Evolutionary conservation across 306 rosid species (phyloP), one percentile per base, ranked within the genome.

Genomic region (Pyrus bretschneideri): DNA sequence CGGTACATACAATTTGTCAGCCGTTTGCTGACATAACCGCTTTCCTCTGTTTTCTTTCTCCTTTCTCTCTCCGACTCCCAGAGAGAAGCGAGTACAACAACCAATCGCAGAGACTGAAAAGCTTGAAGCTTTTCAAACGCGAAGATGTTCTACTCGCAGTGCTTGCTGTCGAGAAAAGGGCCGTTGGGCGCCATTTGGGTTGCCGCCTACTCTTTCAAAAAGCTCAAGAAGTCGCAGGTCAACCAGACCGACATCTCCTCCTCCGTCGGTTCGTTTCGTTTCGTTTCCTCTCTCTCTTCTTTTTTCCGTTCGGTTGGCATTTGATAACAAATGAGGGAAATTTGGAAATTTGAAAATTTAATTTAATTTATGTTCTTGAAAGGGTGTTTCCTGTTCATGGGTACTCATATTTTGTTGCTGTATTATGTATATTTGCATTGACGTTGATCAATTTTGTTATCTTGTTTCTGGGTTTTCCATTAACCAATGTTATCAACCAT

Each of bases 161-260:
- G 78, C 38, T 66, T 85, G 35, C 71, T 77, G 30, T 83, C 84
- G 44, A 80, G 82, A 21, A 85, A 76, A 75, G 85, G 87, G 29
- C 85, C 93, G 69, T 42, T 85, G 40, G 81, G 82, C 45, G 78
- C 86, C 80, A 73, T 94, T 69, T 84, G 97, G 93, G 81, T 90
- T 45, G 97, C 98, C 3, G 96, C 95, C 60, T 92, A 76, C 66
- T 87, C 76, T 49, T 85, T 86, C 83, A 90, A 88, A n/a, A 79
- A 78, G 79, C 97, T 94, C 38, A 94, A 87, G 81, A 94, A 79
- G 79, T 80, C 90, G 78, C 96, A 89, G 38, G 83, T 90, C 67
- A 66, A 76, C 4, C 81, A 77, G 18, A 83, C 90, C 57, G 89
- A 94, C 84, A 87, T 94, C 83, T 52, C 88, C 31, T 78, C 89